Conservation (phyloP, 177 flowering plant species). For the Viscum album region DNA sequence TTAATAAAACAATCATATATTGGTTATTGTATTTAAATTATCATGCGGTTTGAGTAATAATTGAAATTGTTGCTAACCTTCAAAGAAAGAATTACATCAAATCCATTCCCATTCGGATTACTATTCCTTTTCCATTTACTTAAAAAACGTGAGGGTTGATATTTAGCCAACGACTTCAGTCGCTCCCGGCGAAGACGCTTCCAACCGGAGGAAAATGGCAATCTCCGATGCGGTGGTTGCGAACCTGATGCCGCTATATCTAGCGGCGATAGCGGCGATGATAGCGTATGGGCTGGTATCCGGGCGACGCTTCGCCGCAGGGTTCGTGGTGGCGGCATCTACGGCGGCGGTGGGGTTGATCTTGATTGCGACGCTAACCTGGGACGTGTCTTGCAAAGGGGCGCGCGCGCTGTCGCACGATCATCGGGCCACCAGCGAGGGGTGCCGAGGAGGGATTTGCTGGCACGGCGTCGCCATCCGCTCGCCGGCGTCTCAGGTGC, state of each 20-base stretch:
- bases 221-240: slow-evolving; percentile 47
- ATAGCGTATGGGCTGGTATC: slow-evolving; percentile 41
- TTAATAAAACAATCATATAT: no score
- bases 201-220: slow-evolving; percentile 32
- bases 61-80: no score
- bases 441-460: slow-evolving; percentile 60
- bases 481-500: slow-evolving; percentile 54
- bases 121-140: no score
- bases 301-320: slow-evolving; percentile 43
- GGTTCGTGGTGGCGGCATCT: slow-evolving; percentile 33
- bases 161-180: no score
- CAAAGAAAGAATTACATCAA: no score
- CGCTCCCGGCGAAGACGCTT: no score
- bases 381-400: slow-evolving; percentile 65
- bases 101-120: no score
- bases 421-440: slow-evolving; percentile 25
- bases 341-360: slow-evolving; percentile 34
- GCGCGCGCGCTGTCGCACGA: slow-evolving; percentile 30
- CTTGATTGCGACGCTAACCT: slow-evolving; percentile 37
- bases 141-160: no score
- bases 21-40: no score
- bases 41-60: no score
- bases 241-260: slow-evolving; percentile 44
- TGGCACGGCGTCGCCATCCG: slow-evolving; percentile 67
- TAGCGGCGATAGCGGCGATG: slow-evolving; percentile 48